Base-by-base conservation (phyloP, 352 stramenopile genomes). In the Phytophthora kernoviae region DNA sequence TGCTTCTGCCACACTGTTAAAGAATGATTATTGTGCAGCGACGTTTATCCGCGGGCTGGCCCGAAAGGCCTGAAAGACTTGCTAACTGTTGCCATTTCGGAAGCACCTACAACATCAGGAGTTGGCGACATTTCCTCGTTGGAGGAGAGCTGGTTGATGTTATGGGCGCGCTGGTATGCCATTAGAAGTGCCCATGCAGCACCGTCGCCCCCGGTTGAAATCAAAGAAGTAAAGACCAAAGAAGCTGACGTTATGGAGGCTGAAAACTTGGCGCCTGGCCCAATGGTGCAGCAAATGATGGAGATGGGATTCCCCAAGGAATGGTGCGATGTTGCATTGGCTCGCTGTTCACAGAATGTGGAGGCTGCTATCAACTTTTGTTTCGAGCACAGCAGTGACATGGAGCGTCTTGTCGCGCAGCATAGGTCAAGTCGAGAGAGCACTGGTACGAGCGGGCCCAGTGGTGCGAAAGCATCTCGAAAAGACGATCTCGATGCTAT, bases 221-320 rank as follows among this genome's bases (percentile, higher is more conserved):
- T 24, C 12, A 65, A 43, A 4, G 30, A 61, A 30, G 68, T 65
- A 17, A 82, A 77, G n/a, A 61, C 32, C 17, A 74, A 77, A 18
- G 39, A 49, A 49, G 58, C 12, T 14, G 59, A 79, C 21, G 33
- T 32, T 27, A 47, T 59, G n/a, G 62, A 68, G 49, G 43, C 65
- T 9, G 64, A 75, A 12, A 73, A 68, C 12, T 22, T 52, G 14
- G 61, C 71, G 11, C 71, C 79, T 3, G 85, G 81, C 12, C 77
- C 84, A 26, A 89, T 94, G 73, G 84, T 93, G 12, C 87, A 94
- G 58, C 87, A 96, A 63, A 97, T 97, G 90, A 96, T 97, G 89
- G 90, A 97, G 49, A 97, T 97, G 87, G 90, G 90, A 22, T 96
- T 97, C 47, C 88, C 90, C 9, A 93, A 94, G 52, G 89, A 97